Evolutionary conservation across 176 grass and related monocot species (phyloP), one percentile per base, ranked within the genome.

Genomic region (Musa acuminata): DNA sequence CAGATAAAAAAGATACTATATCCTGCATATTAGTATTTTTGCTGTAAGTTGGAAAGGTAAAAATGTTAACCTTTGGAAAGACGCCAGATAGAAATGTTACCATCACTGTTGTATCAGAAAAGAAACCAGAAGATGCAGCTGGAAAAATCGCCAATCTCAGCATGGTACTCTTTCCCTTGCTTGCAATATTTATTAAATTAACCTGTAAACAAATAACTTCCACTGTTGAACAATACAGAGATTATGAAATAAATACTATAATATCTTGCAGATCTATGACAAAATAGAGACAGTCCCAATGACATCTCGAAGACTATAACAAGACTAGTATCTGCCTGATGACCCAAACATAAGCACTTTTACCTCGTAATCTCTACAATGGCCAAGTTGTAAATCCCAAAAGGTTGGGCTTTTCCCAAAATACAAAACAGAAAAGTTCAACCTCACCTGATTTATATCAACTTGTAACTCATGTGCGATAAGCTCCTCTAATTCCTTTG

Each of bases 41-140:
- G 11, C 1, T 62, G 2, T 13, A 55, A 55, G 21, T 57, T 21
- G 55, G 9, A 74, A 20, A 14, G n/a, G 11, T 12, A 54, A 87
- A 80, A 71, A 57, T 73, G 49, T 53, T 70, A 51, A 78, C 53
- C 14, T 49, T 19, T 9, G 2, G 64, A 79, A 75, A 82, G 51
- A 77, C 77, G 49, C 23, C 16, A 80, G 59, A 64, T 55, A 60
- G 64, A 51, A 69, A 71, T 71, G 22, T 50, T 94, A 99, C 91
- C 96, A 89, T 99, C 49, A 86, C 91, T 80, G 76, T 85, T 78
- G 88, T 51, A 67, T 91, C 95, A 74, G 96, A 95, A 89, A 99
- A 94, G 73, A 87, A 85, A 80, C 91, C 83, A 81, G 79, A 85
- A 78, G 95, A 82, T 77, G 82, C 91, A 25, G 88, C 91, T 51